Conservation (phyloP, 345 rosid species). For the Eucalyptus fibrosa region DNA sequence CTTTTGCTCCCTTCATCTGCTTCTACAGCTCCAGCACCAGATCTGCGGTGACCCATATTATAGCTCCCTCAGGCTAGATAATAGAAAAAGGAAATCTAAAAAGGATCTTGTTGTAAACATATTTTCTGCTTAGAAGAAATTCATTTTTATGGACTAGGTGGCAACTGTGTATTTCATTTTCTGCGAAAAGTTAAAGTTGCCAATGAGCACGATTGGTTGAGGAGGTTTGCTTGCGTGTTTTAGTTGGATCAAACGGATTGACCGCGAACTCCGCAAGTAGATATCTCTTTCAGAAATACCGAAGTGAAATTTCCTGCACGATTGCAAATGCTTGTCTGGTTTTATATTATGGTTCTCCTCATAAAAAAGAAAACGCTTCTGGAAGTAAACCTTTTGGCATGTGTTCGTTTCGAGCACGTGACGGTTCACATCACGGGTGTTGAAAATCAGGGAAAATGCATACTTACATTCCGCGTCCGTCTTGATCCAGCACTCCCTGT, state of each 20-base stretch:
- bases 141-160: not conserved
- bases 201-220: not conserved
- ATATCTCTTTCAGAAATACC: not conserved
- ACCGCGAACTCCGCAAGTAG: not conserved
- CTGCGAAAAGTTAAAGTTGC: not conserved
- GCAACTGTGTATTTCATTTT: not conserved
- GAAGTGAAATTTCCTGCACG: not conserved
- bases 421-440: not conserved
- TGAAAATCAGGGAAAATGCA: not conserved
- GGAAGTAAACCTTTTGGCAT: not conserved
- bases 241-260: not conserved
- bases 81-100: not conserved
- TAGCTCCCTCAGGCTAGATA: not conserved
- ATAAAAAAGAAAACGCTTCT: not conserved
- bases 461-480: slow-evolving; percentile 85
- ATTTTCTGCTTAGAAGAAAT: not conserved
- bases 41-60: slow-evolving; percentile 24
- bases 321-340: not conserved
- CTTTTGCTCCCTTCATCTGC: slow-evolving; percentile 5
- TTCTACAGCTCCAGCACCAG: slow-evolving; percentile 62
- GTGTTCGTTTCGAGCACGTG: not conserved
- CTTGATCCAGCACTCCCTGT: slow-evolving; percentile 74
- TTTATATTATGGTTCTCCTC: not conserved
- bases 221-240: not conserved
- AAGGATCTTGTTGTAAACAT: not conserved